Percentiles rank a stretch among this genome's conserved stretches.
These are phyloP conservation scores for Candida ortonii DNA, from an alignment of 805 yeast species.

Conservation along the genomic window DNA sequence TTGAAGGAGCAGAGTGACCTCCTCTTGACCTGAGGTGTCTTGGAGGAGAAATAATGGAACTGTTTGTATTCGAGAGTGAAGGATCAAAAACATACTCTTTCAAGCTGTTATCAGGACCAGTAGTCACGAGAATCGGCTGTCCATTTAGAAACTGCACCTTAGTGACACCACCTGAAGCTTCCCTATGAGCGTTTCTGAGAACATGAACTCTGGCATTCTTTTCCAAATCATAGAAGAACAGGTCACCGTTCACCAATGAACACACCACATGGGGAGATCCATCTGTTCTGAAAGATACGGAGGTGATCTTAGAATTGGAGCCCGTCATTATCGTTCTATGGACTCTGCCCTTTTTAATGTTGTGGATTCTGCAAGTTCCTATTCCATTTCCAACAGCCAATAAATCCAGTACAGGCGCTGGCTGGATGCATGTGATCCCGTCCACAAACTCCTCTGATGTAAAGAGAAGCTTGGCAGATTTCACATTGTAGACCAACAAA, in stretches of 20 bases:
- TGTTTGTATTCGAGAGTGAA: conserved; percentile 61
- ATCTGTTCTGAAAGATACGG: conserved; percentile 88
- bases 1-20: conserved; percentile 95
- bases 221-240: conserved; percentile 80
- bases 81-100: conserved; percentile 95
- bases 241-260: conserved; percentile 76
- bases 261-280: conserved; percentile 80
- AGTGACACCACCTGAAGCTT: conserved; percentile 72
- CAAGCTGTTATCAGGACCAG: conserved; percentile 86
- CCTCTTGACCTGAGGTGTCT: conserved; percentile 90
- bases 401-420: conserved; percentile 84
- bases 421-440: conserved; percentile 66
- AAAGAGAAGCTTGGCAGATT: conserved; percentile 70
- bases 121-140: conserved; percentile 84
- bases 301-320: conserved; percentile 40
- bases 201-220: conserved; percentile 72
- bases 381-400: conserved; percentile 71
- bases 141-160: conserved; percentile 77
- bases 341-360: conserved; percentile 61
- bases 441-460: conserved; percentile 45
- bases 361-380: conserved; percentile 65
- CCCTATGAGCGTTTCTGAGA: conserved; percentile 69
- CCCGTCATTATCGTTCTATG: conserved; percentile 52
- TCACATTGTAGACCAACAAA: conserved; percentile 64
- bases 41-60: conserved; percentile 79